Base-by-base conservation (phyloP, 768 basidiomycete genomes). In the Chlorophyllum brunneum region DNA sequence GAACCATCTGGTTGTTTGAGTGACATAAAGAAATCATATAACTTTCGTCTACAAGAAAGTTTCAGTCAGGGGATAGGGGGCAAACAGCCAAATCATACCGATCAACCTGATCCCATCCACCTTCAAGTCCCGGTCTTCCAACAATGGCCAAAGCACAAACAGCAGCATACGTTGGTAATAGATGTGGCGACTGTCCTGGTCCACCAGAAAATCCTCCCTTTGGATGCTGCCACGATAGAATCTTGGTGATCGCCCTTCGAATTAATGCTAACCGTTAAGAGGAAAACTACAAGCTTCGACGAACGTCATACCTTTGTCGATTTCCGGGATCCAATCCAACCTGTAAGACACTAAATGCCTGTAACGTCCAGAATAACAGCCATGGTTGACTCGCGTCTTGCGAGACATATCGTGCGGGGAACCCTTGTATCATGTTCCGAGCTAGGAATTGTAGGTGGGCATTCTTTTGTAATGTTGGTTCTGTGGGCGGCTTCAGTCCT, bases 301-400 rank as follows among this genome's bases (percentile, higher is more conserved):
- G n/a, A n/a, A n/a, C n/a, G n/a, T n/a, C 76, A 50, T 59, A 92
- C 92, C 81, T 74, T 57, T 90, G 82, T 65, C 85, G 88, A 60
- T 81, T 92, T 16, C 70, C 76, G 1, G 85, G 83, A 73, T 95
- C 93, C 44, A 95, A 60, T 1, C 73, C 85, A 5, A 91, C 84
- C 44, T 92, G 90, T 38, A 95, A 63, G 2, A 83, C 63, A 59
- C 88, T 86, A 60, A 97, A 87, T 11, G 85, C 76, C 60, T 99
- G 94, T 8, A 95, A 64, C 0, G 84, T 85, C 95, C 97, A 98
- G 70, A 90, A 98, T 54, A 98, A 65, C 24, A 98, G 71, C 97
- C 97, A 98, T 0, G 97, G 89, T 60, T 95, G 86, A 58, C 91
- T 94, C 0, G 95, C 95, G 64, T 98, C 97, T 61, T 98, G 88